These are phyloP conservation scores for Schoenoplectus tabernaemontani DNA, from an alignment of 202 grass and related monocot genomes.

Conservation along the genomic window DNA sequence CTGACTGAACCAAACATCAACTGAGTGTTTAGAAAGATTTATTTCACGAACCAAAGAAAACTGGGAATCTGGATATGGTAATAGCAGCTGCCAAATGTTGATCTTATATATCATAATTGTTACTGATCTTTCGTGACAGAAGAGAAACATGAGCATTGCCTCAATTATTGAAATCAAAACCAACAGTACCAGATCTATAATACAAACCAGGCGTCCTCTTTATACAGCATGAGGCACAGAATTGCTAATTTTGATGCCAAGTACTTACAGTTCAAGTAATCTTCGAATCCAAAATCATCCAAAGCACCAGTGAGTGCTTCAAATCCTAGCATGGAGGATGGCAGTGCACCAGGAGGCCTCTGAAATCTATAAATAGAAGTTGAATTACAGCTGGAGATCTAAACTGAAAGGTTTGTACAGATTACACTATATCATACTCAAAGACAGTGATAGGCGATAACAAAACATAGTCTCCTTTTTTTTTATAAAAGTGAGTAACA, in stretches of 20 bases:
- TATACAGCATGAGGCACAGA: not conserved
- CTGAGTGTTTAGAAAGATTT: not conserved
- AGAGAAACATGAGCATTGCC: too few relatives aligned
- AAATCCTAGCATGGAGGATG: conserved; percentile 83
- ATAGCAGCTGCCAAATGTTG: not conserved
- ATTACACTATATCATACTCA: not conserved
- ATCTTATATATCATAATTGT: not conserved
- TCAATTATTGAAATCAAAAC: not conserved
- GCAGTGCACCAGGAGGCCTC: conserved; percentile 71
- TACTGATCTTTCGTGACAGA: not conserved
- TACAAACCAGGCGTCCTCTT: not conserved
- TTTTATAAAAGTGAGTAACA: too few relatives aligned
- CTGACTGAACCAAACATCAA: not conserved
- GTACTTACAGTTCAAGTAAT: conserved; percentile 89
- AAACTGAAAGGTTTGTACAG: not conserved
- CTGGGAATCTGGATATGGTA: not conserved
- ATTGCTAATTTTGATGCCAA: not conserved
- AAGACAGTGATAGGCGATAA: not conserved
- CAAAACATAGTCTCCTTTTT: too few relatives aligned
- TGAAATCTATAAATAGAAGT: conserved; percentile 49
- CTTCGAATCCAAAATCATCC: conserved; percentile 95
- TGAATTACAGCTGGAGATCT: not conserved
- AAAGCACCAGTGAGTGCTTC: conserved; percentile 87
- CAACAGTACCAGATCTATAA: not conserved
- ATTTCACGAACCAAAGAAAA: not conserved